Base-by-base conservation (phyloP, 164 flowering plant genomes). In the Magnolia changhungtana region DNA sequence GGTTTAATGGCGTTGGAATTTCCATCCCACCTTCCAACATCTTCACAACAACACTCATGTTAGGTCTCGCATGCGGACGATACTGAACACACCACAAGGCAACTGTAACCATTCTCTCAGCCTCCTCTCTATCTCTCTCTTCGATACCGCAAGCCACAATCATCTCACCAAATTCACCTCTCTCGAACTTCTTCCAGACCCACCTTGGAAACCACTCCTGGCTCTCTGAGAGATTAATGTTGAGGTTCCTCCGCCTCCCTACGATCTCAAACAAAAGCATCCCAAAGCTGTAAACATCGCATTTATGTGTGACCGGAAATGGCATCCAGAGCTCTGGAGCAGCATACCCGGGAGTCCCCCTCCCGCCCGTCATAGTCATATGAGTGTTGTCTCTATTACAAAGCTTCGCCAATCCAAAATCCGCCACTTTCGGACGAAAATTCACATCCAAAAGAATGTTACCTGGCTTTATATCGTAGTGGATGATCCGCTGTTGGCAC, bases 211-310 rank as follows among this genome's bases (percentile, higher is more conserved):
- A 80, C 82, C 79, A 80, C 74, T 80, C 79, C 59, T 76, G 82
- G 76, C 76, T 80, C 52, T 66, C 71, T 50, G 73, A 55, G 10
- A 73, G 71, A 50, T 45, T 69, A 0, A 27, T 9, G 21, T 80
- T 73, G 0, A 77, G 71, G 51, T 81, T 81, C 78, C 63, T 81
- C 72, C 80, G 74, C 78, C 71, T 64, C 71, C 79, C 82, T 3
- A 77, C 11, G 7, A 80, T 80, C 80, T 80, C 82, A 77, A 80
- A 77, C 66, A 81, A 21, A 31, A 78, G 72, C 83, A 81, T 81
- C 71, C 83, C 80, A 67, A 29, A 81, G 69, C 83, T 77, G n/a
- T 81, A 74, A 72, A 81, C 83, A 72, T 81, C 82, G 61, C 79
- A 76, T 76, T 76, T 80, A 20, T 67, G 76, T 5, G 79, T 80